phyloP scores from a whole-genome alignment of 495 filamentous ascomycete genomes.

The Arthonia radiata region DNA sequence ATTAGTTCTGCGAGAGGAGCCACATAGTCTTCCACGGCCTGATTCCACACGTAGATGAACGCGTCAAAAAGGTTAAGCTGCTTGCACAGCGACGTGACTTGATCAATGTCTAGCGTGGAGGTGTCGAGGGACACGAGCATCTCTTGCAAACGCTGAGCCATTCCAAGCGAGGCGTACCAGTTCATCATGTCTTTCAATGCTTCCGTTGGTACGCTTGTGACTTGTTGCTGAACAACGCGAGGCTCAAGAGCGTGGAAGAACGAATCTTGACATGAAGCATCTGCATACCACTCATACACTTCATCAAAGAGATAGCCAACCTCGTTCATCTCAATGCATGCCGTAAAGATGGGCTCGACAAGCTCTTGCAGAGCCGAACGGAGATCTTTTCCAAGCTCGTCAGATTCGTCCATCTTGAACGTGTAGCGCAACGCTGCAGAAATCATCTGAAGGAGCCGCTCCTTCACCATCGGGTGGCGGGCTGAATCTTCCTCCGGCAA shows the following conservation, averaged over 20 bases:
- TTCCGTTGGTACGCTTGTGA: constrained; percentile 51
- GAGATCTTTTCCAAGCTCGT: constrained; percentile 11
- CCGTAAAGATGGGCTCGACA: constrained; percentile 59
- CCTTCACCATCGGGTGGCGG: constrained; percentile 60
- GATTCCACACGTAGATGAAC: constrained; percentile 91
- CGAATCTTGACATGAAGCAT: constrained; percentile 39
- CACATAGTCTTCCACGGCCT: constrained; percentile 66
- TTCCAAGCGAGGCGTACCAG: constrained; percentile 48
- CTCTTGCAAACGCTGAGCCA: constrained; percentile 63
- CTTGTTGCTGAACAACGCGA: constrained; percentile 53
- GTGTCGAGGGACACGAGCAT: constrained; percentile 86
- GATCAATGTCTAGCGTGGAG: constrained; percentile 75
- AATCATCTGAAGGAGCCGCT: constrained; percentile 84
- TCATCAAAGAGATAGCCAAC: constrained; percentile 74
- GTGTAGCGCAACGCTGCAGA: constrained; percentile 78
- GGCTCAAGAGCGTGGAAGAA: constrained; percentile 75
- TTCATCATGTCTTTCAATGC: constrained; percentile 68
- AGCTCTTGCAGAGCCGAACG: constrained; percentile 37
- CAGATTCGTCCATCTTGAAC: constrained; percentile 36
- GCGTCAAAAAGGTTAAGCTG: constrained; percentile 82
- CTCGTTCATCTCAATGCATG: constrained; percentile 50
- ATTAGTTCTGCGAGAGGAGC: constrained; percentile 73
- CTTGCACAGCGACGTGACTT: constrained; percentile 74
- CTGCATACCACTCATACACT: constrained; percentile 71
- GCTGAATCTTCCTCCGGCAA: constrained; percentile 60